Percentiles rank a stretch among this genome's conserved stretches.
phyloP scores from a whole-genome alignment of 129 eudicot species.

The Solidago caesia region DNA sequence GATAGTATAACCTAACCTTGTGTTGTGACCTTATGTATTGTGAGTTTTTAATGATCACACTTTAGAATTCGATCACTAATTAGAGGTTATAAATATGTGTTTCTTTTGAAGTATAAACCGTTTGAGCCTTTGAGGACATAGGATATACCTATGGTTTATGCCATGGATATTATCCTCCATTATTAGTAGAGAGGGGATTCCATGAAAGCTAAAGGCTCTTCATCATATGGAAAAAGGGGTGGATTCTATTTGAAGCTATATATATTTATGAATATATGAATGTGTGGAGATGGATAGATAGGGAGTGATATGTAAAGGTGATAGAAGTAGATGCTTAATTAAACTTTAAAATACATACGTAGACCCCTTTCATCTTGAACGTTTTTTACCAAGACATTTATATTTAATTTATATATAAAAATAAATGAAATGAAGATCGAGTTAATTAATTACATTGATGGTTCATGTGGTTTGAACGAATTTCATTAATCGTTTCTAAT shows the following conservation, averaged over 20 bases:
- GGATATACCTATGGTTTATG: constrained; percentile 47
- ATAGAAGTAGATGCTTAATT: constrained; percentile 19
- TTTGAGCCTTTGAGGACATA: constrained; percentile 20
- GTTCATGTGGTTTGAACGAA: background rate
- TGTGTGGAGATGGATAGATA: constrained; percentile 23
- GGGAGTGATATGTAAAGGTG: constrained; percentile 2
- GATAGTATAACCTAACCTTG: background rate
- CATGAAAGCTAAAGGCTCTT: constrained; percentile 32
- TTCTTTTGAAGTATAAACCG: constrained; percentile 30
- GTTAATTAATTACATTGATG: background rate
- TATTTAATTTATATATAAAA: background rate
- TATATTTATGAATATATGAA: constrained; percentile 28
- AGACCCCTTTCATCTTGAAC: background rate
- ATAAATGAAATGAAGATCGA: background rate
- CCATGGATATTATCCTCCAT: constrained; percentile 40
- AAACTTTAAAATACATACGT: background rate
- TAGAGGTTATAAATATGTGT: constrained; percentile 27
- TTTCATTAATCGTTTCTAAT: constrained; percentile 5
- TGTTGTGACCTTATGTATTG: background rate
- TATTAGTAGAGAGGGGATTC: constrained; percentile 22
- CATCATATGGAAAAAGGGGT: constrained; percentile 19
- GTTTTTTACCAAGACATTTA: no score
- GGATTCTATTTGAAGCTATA: constrained; percentile 32
- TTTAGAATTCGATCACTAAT: background rate
- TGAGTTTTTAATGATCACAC: constrained; percentile 7